Conservation (phyloP, 1,284 basidiomycete species). For the Neonothopanus nambi region DNA sequence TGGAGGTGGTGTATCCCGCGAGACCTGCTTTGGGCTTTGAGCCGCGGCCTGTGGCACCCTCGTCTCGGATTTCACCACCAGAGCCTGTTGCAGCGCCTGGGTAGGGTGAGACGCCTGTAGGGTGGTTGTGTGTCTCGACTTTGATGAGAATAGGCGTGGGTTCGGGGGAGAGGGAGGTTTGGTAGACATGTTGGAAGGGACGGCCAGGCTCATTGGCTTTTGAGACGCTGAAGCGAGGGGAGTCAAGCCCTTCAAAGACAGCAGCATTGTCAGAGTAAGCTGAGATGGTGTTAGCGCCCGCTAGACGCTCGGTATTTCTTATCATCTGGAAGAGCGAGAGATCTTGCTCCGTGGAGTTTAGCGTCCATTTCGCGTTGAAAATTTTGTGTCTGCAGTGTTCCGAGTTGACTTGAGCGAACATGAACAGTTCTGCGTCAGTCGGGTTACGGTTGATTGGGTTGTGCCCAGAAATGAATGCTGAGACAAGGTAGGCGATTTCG, state of each 20-base stretch:
- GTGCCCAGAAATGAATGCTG: slow-evolving; percentile 78
- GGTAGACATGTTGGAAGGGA: slow-evolving; percentile 54
- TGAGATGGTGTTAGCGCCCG: slow-evolving; percentile 80
- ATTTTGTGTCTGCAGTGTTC: slow-evolving; percentile 99
- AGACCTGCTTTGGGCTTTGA: slow-evolving; percentile 97
- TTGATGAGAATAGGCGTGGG: slow-evolving; percentile 94
- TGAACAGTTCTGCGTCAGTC: slow-evolving; percentile 98
- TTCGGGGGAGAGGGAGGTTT: slow-evolving; percentile 48
- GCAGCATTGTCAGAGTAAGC: slow-evolving; percentile 99
- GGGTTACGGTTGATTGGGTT: slow-evolving; percentile 75
- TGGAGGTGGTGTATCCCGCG: slow-evolving; percentile 93
- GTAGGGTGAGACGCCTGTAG: slow-evolving; percentile 97
- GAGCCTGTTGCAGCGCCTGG: slow-evolving; percentile 98
- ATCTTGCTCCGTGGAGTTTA: slow-evolving; percentile 72
- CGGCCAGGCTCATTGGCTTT: slow-evolving; percentile 19
- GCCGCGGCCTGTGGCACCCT: slow-evolving; percentile 93
- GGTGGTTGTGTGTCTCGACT: slow-evolving; percentile 99
- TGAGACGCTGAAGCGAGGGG: slow-evolving; percentile 78
- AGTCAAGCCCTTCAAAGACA: slow-evolving; percentile 81
- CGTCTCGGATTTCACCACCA: slow-evolving; percentile 97
- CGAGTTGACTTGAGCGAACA: slow-evolving; percentile 99
- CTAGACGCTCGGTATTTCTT: slow-evolving; percentile 89
- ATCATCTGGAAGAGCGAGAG: slow-evolving; percentile 97
- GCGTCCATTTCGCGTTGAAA: slow-evolving; percentile 97
- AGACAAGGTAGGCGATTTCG: slow-evolving; percentile 92